These are phyloP conservation scores for Cladobotryum protrusum DNA, from an alignment of 2,329 filamentous ascomycete genomes.

Conservation along the genomic window DNA sequence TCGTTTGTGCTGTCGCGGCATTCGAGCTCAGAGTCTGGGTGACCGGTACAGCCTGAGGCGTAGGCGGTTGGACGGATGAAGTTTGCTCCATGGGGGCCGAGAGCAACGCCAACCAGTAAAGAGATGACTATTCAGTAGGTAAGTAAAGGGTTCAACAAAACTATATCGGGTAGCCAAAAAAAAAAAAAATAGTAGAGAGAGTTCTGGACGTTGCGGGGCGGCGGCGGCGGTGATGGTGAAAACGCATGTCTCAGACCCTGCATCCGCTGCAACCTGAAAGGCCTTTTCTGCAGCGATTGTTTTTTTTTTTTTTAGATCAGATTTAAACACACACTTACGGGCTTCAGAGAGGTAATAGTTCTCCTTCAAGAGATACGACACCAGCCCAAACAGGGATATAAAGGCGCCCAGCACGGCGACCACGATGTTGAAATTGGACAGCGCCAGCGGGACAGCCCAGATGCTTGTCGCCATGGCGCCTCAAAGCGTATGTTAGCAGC, in stretches of 20 bases:
- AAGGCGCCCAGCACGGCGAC: constrained; percentile 78
- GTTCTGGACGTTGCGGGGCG: background rate
- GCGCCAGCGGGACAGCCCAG: constrained; percentile 40
- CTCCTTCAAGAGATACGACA: constrained; percentile 86
- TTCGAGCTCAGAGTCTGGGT: constrained; percentile 14
- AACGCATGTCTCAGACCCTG: background rate
- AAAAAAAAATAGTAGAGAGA: no score
- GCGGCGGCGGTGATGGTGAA: no score
- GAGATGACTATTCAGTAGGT: constrained; percentile 62
- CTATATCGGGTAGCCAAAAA: no score
- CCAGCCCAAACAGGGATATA: constrained; percentile 81
- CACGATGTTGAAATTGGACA: constrained; percentile 79
- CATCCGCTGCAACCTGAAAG: no score
- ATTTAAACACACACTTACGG: constrained; percentile 58
- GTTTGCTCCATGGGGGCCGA: constrained; percentile 72
- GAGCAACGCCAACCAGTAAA: constrained; percentile 67
- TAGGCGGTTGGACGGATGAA: constrained; percentile 72
- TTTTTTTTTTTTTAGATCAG: no score
- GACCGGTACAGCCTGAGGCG: constrained; percentile 35
- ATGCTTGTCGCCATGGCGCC: constrained; percentile 19
- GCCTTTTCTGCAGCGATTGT: no score
- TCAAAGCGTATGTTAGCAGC: constrained; percentile 18
- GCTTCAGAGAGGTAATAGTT: constrained; percentile 88
- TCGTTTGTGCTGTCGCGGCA: constrained; percentile 54
- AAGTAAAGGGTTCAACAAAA: background rate